These are phyloP conservation scores for Periconia digitata DNA, from an alignment of 2,329 filamentous ascomycete species.

Conservation along the genomic window DNA sequence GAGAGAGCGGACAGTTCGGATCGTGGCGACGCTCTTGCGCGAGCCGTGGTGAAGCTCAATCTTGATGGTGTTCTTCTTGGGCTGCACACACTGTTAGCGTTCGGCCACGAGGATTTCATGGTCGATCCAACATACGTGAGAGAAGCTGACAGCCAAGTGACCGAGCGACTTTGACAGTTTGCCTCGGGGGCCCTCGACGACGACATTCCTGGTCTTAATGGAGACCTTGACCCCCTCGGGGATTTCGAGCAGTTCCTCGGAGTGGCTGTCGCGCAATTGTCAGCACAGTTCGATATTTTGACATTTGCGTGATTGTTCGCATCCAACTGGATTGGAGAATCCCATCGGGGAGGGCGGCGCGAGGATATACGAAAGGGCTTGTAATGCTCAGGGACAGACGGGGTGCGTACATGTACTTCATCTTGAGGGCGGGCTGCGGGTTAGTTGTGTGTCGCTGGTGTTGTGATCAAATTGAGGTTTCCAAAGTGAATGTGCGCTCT, in stretches of 20 bases:
- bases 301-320: slow-evolving; percentile 14
- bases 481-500: slow-evolving; percentile 17
- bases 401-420: slow-evolving; percentile 82
- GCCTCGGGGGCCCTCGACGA: slow-evolving; percentile 97
- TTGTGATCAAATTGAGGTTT: slow-evolving; percentile 9
- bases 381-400: slow-evolving; percentile 4
- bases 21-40: slow-evolving; percentile 96
- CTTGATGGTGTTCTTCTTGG: slow-evolving; percentile 82
- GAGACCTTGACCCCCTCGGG: slow-evolving; percentile 96
- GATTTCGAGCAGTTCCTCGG: slow-evolving; percentile 90
- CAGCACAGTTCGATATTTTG: slow-evolving; percentile 24
- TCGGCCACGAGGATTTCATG: slow-evolving; percentile 1
- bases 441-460: slow-evolving; percentile 36
- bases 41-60: slow-evolving; percentile 99
- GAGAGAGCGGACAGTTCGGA: slow-evolving; percentile 95
- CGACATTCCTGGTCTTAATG: slow-evolving; percentile 96
- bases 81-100: slow-evolving; percentile 41
- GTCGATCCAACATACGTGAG: slow-evolving; percentile 51
- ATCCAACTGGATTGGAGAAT: slow-evolving; percentile 12
- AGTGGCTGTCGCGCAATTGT: slow-evolving; percentile 61
- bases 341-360: slow-evolving; percentile 13
- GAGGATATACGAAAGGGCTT: slow-evolving; percentile 3
- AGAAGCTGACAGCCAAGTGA: slow-evolving; percentile 96
- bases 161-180: slow-evolving; percentile 96
- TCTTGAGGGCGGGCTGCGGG: slow-evolving; percentile 62